phyloP scores from a whole-genome alignment of 2,329 filamentous ascomycete genomes.

The Calonectria montana region DNA sequence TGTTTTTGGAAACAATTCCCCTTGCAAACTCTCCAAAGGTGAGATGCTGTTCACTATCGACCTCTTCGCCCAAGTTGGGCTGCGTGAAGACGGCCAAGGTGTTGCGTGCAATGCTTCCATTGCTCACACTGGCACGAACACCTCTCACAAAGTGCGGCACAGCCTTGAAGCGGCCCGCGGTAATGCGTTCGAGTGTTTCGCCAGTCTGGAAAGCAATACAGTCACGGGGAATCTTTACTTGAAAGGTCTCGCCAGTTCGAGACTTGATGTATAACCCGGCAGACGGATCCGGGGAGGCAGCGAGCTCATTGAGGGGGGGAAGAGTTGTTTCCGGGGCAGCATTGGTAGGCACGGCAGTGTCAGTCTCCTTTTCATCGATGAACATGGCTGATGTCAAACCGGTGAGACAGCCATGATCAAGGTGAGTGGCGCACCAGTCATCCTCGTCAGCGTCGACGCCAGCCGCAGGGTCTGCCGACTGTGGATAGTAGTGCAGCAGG shows the following conservation, averaged over 20 bases:
- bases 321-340: slow-evolving; percentile 43
- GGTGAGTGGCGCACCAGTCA: slow-evolving; percentile 93
- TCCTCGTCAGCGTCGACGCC: slow-evolving; percentile 68
- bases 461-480: slow-evolving; percentile 53
- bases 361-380: slow-evolving; percentile 76
- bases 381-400: slow-evolving; percentile 97
- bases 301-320: slow-evolving; percentile 75
- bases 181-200: slow-evolving; percentile 91
- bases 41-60: slow-evolving; percentile 74
- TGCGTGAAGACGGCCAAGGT: slow-evolving; percentile 97
- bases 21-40: slow-evolving; percentile 83
- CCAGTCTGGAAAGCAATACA: slow-evolving; percentile 97
- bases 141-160: slow-evolving; percentile 96
- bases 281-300: slow-evolving; percentile 80
- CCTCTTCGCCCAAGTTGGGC: slow-evolving; percentile 86
- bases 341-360: slow-evolving; percentile 47
- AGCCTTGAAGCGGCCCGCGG: slow-evolving; percentile 88
- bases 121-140: slow-evolving; percentile 65
- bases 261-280: slow-evolving; percentile 96
- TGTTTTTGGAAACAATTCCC: slow-evolving; percentile 70
- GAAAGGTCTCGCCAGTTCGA: slow-evolving; percentile 82
- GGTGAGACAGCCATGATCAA: slow-evolving; percentile 94
- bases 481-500: slow-evolving; percentile 92
- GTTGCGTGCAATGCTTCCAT: slow-evolving; percentile 76
- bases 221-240: slow-evolving; percentile 90